phyloP scores from a whole-genome alignment of 805 yeast species.

The Yarrowia sp. region DNA sequence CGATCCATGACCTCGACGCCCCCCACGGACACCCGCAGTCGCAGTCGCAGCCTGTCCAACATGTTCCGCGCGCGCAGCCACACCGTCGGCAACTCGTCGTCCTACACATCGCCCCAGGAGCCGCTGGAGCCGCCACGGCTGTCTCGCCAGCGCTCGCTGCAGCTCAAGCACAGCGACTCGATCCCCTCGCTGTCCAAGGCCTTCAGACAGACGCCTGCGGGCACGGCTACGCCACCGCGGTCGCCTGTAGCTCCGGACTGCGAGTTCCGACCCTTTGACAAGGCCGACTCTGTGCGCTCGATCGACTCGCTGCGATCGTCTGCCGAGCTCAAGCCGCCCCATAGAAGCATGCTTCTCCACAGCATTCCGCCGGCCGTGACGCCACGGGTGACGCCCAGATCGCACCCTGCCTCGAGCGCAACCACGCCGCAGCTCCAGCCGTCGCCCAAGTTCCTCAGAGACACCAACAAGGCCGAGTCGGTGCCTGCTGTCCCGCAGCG shows the following conservation, averaged over 20 bases:
- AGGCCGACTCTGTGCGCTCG: neutral
- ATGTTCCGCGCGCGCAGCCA: conserved; percentile 19
- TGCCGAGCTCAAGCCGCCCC: conserved; percentile 2
- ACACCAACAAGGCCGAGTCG: conserved; percentile 15
- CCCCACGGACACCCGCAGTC: conserved; percentile 10
- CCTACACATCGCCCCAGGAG: neutral
- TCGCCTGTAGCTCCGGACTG: neutral
- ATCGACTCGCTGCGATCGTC: conserved; percentile 7
- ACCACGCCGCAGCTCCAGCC: conserved; percentile 14
- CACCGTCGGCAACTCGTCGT: neutral
- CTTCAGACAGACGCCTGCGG: neutral
- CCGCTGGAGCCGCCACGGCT: conserved; percentile 3
- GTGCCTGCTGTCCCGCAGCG: neutral
- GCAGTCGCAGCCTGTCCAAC: conserved; percentile 22
- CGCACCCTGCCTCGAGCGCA: conserved; percentile 17
- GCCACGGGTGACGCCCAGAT: conserved; percentile 3
- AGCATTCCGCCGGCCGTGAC: neutral
- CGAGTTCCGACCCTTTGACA: conserved; percentile 7
- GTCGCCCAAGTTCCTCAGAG: conserved; percentile 21
- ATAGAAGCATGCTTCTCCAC: conserved; percentile 8
- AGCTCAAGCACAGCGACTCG: conserved; percentile 19
- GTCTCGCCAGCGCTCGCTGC: conserved; percentile 15
- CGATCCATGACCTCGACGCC: conserved; percentile 4
- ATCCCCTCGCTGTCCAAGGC: neutral
- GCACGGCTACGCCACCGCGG: conserved; percentile 15